phyloP scores from a whole-genome alignment of 225 moss, liverwort and hornwort species.

The Pseudoscleropodium purum region DNA sequence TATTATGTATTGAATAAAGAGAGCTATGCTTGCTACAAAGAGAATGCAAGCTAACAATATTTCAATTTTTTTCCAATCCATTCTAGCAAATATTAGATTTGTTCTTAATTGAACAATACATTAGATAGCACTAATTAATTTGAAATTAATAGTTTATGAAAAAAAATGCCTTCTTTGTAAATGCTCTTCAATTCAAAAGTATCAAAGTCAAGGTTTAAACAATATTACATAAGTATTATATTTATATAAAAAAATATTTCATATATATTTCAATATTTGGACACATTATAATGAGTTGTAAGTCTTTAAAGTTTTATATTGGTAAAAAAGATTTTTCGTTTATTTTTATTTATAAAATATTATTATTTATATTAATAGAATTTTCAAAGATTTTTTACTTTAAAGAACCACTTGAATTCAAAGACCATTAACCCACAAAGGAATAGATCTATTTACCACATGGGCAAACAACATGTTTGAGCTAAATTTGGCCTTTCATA shows the following conservation, averaged over 20 bases:
- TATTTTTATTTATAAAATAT: too few species aligned
- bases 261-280: too few species aligned
- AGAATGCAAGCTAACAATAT: neutral
- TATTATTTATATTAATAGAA: neutral
- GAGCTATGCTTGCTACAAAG: neutral
- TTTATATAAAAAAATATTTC: too few species aligned
- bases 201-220: too few species aligned
- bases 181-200: neutral
- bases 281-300: neutral
- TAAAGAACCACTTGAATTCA: neutral
- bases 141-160: neutral
- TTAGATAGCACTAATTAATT: too few species aligned
- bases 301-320: neutral
- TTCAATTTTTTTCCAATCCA: neutral
- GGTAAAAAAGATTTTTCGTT: accelerated
- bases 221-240: too few species aligned
- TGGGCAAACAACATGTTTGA: neutral
- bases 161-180: neutral
- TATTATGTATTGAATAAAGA: neutral
- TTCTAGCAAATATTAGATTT: accelerated
- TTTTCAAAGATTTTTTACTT: neutral
- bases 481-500: neutral
- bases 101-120: neutral
- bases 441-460: neutral
- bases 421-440: too few species aligned